Conservation (phyloP, 495 filamentous ascomycete genomes). For the Ramalina peruviana region DNA sequence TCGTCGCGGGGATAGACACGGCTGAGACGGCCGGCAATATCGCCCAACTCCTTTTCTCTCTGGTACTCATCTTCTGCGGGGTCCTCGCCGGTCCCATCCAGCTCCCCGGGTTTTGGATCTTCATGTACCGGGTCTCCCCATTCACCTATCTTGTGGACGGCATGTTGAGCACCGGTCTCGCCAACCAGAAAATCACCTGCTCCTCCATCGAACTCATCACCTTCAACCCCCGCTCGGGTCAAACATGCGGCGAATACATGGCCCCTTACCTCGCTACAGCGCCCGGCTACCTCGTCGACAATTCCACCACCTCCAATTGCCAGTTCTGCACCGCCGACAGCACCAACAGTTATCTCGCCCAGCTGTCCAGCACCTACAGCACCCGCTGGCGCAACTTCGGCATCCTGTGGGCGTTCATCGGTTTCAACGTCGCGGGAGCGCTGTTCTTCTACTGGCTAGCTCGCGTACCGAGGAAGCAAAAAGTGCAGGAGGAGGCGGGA, state of each 20-base stretch:
- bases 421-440: slow-evolving; percentile 65
- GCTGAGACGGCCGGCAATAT: slow-evolving; percentile 53
- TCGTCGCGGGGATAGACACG: slow-evolving; percentile 52
- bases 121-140: slow-evolving; percentile 69
- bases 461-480: slow-evolving; percentile 58
- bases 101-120: slow-evolving; percentile 68
- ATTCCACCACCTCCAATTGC: slow-evolving; percentile 39
- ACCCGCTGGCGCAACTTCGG: slow-evolving; percentile 63
- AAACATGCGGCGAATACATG: slow-evolving; percentile 48
- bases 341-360: slow-evolving; percentile 49
- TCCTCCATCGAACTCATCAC: slow-evolving; percentile 43
- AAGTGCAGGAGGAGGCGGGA: slow-evolving; percentile 27
- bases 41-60: slow-evolving; percentile 50
- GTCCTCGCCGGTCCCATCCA: slow-evolving; percentile 50
- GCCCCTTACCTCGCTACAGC: slow-evolving; percentile 27
- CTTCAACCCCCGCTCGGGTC: slow-evolving; percentile 36
- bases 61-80: slow-evolving; percentile 59
- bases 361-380: slow-evolving; percentile 33
- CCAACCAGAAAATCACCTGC: slow-evolving; percentile 45
- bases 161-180: slow-evolving; percentile 47
- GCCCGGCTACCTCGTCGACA: slow-evolving; percentile 42
- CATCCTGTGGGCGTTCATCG: slow-evolving; percentile 52
- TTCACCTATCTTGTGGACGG: slow-evolving; percentile 56
- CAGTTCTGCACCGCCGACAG: slow-evolving; percentile 37
- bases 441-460: slow-evolving; percentile 66